Evolutionary conservation across 2,329 filamentous ascomycete genomes (phyloP), one percentile per base, ranked within the genome.

Genomic region (Acrodontium crateriforme): DNA sequence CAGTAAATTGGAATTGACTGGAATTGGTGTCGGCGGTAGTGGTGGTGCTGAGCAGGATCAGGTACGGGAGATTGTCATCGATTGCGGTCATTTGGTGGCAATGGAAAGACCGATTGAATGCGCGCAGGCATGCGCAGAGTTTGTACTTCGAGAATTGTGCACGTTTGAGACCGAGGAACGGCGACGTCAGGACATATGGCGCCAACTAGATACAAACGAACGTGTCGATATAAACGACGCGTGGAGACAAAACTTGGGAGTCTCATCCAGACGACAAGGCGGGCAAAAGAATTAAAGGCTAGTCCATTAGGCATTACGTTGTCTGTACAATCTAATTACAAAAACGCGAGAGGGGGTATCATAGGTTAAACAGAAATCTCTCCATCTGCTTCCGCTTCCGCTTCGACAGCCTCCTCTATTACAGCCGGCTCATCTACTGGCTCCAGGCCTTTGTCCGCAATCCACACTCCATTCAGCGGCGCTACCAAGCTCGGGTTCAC

Each of bases 401-500:
- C 16, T 5, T n/a, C n/a, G 8, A 19, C 8, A 27, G 12, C 16
- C 6, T 16, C 24, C 15, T 25, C 11, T 9, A 16, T 6, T 7
- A 7, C 18, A 20, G 3, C n/a, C 6, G 6, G 11, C 9, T 12
- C 16, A 15, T 7, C 20, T 16, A 22, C 34, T 16, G 27, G 23
- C 12, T 13, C 7, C 11, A 30, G 23, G 24, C 23, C 20, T 19
- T 37, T 38, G 13, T 41, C 43, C 6, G 36, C 40, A 19, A 51
- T 50, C 47, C 46, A 50, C 3, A 47, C 38, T 8, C 39, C 36
- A 24, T 38, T 29, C 11, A 51, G 31, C 63, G 75, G 74, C 17
- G 62, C 57, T 3, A 75, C 60, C 8, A 91, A 57, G 48, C 71
- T 87, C 2, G 82, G 82, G 42, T 87, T 89, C 26, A 84, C 61